Evolutionary conservation across 495 filamentous ascomycete genomes (phyloP).

Genomic region (Amniculicola lignicola): DNA sequence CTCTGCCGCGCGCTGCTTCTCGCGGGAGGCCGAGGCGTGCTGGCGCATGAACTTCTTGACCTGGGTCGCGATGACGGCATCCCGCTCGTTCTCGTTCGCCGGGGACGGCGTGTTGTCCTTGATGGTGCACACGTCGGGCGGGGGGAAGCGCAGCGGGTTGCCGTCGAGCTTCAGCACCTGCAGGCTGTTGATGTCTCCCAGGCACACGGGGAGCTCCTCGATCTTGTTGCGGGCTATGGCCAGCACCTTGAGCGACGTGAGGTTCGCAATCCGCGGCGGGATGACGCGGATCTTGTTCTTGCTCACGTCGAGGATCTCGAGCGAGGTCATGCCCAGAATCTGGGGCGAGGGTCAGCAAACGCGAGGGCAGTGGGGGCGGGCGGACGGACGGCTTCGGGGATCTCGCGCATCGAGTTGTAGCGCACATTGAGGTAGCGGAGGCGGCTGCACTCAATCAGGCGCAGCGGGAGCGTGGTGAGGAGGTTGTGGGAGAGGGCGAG

Average conservation of each 20-base stretch:
- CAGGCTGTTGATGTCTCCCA: conserved; percentile 85
- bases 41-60: conserved; percentile 76
- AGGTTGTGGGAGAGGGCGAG: conserved; percentile 88
- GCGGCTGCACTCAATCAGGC: conserved; percentile 81
- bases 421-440: conserved; percentile 94
- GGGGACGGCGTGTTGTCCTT: conserved; percentile 45
- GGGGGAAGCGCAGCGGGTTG: conserved; percentile 73
- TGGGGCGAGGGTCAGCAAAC: conserved; percentile 33
- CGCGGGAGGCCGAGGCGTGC: conserved; percentile 41
- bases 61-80: conserved; percentile 64
- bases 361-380: conserved; percentile 1
- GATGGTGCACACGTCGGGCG: conserved; percentile 55
- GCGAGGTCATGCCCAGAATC: conserved; percentile 76
- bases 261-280: conserved; percentile 72
- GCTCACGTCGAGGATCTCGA: conserved; percentile 91
- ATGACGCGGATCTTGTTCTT: conserved; percentile 75
- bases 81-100: conserved; percentile 58
- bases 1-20: conserved; percentile 50
- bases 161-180: conserved; percentile 83
- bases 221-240: conserved; percentile 77
- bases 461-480: conserved; percentile 69
- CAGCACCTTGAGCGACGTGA: conserved; percentile 54
- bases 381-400: conserved; percentile 73
- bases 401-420: conserved; percentile 80
- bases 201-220: conserved; percentile 71